A percentile compares a stretch with the other conserved stretches of the same genome.
Conservation (phyloP, 208 protist species). For the Leishmania braziliensis region DNA sequence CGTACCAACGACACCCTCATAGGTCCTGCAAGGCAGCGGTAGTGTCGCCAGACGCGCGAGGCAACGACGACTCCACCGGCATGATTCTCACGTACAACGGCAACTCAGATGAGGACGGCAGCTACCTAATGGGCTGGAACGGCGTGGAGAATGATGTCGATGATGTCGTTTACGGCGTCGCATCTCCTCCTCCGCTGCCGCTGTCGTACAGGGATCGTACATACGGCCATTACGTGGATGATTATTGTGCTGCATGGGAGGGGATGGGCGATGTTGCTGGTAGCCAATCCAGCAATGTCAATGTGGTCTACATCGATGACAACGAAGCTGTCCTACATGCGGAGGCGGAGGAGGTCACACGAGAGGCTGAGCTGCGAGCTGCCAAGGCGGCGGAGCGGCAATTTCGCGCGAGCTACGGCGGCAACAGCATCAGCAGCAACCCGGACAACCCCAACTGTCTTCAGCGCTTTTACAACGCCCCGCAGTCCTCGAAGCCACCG, state of each 20-base stretch:
- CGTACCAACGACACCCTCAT: background rate
- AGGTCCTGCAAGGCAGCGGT: background rate
- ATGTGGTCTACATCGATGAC: background rate
- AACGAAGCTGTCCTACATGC: background rate
- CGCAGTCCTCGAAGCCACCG: background rate
- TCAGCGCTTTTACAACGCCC: background rate
- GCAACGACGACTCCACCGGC: background rate
- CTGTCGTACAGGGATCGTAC: background rate
- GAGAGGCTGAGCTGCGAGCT: background rate
- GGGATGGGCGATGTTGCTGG: background rate
- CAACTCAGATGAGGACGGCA: background rate
- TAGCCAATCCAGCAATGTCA: background rate
- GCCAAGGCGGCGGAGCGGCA: background rate
- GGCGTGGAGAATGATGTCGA: background rate
- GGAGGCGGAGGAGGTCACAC: background rate
- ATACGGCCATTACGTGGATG: background rate
- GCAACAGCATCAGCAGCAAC: background rate
- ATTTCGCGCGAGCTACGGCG: background rate
- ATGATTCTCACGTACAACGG: background rate
- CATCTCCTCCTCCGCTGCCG: background rate
- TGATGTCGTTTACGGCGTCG: background rate
- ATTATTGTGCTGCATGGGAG: background rate
- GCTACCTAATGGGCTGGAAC: background rate
- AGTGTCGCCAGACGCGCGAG: background rate
- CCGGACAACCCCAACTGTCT: background rate